Base-by-base conservation (phyloP, 2,329 filamentous ascomycete genomes). In the Cladosporium sp. region DNA sequence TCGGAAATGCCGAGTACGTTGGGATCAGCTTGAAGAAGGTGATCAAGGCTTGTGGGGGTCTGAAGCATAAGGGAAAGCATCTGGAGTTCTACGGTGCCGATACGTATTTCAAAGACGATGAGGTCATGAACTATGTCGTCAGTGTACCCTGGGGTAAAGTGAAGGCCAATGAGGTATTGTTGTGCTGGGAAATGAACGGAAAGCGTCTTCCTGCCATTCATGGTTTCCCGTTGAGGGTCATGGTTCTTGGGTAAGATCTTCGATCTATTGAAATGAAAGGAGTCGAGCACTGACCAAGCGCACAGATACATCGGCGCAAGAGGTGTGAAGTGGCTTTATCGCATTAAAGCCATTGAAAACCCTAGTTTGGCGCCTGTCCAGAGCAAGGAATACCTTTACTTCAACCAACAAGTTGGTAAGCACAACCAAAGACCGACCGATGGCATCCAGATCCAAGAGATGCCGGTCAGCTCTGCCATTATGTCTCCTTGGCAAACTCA, bases 111-210 rank as follows among this genome's bases (percentile, higher is more conserved):
- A 90, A 90, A 69, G 82, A 84, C 50, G 78, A 80, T 15, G 73
- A 86, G 44, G 77, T 80, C 0, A 82, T 81, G 73, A 90, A 90
- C 69, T 90, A 89, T 64, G 76, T 81, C 19, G 84, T 89, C 48
- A 83, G 78, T 13, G 83, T 89, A 0, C 87, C 87, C 0, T 86
- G 80, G 75, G 79, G 80, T 6, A 90, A 90, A 70, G 85, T 88
- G 47, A 86, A 84, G 62, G 84, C 84, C 3, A 79, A 84, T 59
- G 83, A 89, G 64, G 86, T 89, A 0, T 74, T 89, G 52, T 75
- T 89, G 0, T 83, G 82, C 0, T 89, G 84, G 84, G 83, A 87
- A 64, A 89, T 89, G 86, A 89, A 89, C 61, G 85, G 82, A 3
- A 74, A 86, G 59, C 77, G 78, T 0, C 74, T 89, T 0, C 86